Percentiles rank a stretch among this genome's conserved stretches.
phyloP scores from a whole-genome alignment of 768 basidiomycete species.

The Auricularia auricula-judae region DNA sequence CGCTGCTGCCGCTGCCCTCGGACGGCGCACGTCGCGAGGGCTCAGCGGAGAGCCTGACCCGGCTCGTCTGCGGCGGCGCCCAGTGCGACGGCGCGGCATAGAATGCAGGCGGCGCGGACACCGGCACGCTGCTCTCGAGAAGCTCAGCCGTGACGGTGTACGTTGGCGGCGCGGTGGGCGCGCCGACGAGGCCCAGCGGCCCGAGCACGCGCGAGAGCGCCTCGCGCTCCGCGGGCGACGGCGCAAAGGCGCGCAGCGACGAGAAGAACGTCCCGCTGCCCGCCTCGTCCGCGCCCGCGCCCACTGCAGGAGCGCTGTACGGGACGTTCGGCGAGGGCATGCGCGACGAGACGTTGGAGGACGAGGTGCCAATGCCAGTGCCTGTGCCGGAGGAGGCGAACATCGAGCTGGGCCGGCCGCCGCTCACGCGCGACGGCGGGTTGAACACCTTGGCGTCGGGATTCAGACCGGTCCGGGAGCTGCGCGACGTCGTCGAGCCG shows the following conservation, averaged over 20 bases:
- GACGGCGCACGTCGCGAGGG: background rate
- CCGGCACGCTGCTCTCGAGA: background rate
- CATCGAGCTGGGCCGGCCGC: slow-evolving; percentile 3
- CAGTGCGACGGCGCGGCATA: background rate
- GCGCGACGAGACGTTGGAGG: slow-evolving; percentile 7
- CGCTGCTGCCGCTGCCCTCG: background rate
- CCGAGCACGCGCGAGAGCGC: slow-evolving; percentile 71
- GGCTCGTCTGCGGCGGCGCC: background rate
- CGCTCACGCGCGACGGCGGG: slow-evolving; percentile 6
- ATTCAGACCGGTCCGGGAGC: slow-evolving; percentile 48
- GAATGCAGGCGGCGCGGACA: background rate
- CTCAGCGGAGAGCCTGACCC: background rate
- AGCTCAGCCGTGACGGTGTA: background rate
- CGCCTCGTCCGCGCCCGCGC: slow-evolving; percentile 7
- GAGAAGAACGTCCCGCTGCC: slow-evolving; percentile 22
- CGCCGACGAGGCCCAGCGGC: background rate
- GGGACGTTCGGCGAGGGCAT: slow-evolving; percentile 11
- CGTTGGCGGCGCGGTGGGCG: background rate
- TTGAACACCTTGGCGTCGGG: slow-evolving; percentile 81
- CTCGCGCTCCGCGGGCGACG: slow-evolving; percentile 80
- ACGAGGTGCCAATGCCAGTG: slow-evolving; percentile 4
- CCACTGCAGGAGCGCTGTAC: slow-evolving; percentile 15
- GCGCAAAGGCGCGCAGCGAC: slow-evolving; percentile 73
- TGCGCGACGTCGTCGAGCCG: background rate
- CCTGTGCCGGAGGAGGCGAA: background rate